Conservation (phyloP, 331 rosid genomes). For the Pyrus hybrid region DNA sequence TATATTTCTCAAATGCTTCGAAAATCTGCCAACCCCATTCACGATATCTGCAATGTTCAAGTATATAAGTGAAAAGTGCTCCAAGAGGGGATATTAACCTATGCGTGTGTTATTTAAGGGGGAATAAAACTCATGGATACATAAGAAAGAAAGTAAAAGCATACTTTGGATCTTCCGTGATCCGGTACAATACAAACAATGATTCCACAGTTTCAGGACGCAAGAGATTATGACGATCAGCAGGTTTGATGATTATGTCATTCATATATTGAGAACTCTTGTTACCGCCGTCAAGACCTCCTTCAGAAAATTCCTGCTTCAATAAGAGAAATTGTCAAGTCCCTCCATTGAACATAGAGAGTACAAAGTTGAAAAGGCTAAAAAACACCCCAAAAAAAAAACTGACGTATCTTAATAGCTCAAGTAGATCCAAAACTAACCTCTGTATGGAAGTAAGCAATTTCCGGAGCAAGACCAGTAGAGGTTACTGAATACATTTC, state of each 20-base stretch:
- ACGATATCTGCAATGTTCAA: conserved; percentile 54
- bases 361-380: not conserved
- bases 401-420: too few species aligned
- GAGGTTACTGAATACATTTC: conserved; percentile 92
- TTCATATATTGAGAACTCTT: conserved; percentile 60
- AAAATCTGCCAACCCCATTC: conserved; percentile 99
- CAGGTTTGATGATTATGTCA: conserved; percentile 76
- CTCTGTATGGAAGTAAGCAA: conserved; percentile 93
- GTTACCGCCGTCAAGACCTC: conserved; percentile 81
- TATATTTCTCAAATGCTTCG: conserved; percentile 89
- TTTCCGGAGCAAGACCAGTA: conserved; percentile 93
- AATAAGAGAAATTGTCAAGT: conserved; percentile 22
- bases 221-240: conserved; percentile 92
- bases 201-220: conserved; percentile 98
- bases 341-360: not conserved
- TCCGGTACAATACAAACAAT: conserved; percentile 70
- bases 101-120: not conserved
- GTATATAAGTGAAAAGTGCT: not conserved
- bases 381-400: not conserved
- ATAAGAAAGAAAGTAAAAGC: conserved; percentile 11
- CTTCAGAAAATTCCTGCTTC: conserved; percentile 73
- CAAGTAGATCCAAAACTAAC: conserved; percentile 31
- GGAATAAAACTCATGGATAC: not conserved
- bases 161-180: conserved; percentile 86
- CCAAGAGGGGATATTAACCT: not conserved